Conservation (phyloP, 768 basidiomycete genomes). For the Tephrocybe sp. region DNA sequence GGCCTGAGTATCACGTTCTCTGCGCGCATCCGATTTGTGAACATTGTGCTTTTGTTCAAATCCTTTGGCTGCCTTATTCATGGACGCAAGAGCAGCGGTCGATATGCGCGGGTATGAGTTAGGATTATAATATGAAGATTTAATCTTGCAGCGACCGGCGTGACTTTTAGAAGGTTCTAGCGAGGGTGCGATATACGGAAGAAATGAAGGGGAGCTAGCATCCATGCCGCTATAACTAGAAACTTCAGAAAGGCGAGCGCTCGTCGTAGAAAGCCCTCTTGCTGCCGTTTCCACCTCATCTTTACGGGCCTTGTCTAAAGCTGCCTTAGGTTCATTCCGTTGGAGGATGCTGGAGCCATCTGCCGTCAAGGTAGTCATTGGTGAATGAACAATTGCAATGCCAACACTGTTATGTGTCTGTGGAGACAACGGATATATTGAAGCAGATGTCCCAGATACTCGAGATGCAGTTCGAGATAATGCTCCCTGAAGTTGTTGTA, state of each 20-base stretch:
- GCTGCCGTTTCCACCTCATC: slow-evolving; percentile 16
- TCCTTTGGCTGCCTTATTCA: not conserved
- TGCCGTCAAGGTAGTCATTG: slow-evolving; percentile 32
- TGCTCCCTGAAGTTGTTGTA: slow-evolving; percentile 40
- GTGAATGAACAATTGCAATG: slow-evolving; percentile 29
- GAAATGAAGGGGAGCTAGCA: slow-evolving; percentile 40
- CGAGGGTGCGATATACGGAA: slow-evolving; percentile 20
- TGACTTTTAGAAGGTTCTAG: slow-evolving; percentile 21
- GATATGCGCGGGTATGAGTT: slow-evolving; percentile 55
- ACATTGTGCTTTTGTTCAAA: slow-evolving; percentile 20
- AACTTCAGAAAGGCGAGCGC: slow-evolving; percentile 30
- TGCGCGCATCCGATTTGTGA: slow-evolving; percentile 40
- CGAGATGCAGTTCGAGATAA: slow-evolving; percentile 34
- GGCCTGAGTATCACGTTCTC: slow-evolving; percentile 37
- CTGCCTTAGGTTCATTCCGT: slow-evolving; percentile 33
- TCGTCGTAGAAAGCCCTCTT: slow-evolving; percentile 17
- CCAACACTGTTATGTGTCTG: slow-evolving; percentile 28
- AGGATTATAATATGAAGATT: slow-evolving; percentile 63
- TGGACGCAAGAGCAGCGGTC: slow-evolving; percentile 31
- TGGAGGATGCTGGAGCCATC: slow-evolving; percentile 38
- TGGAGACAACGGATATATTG: slow-evolving; percentile 46
- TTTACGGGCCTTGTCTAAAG: slow-evolving; percentile 19
- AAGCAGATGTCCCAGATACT: slow-evolving; percentile 41
- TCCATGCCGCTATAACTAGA: slow-evolving; percentile 57
- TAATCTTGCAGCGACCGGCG: slow-evolving; percentile 63